phyloP scores from a whole-genome alignment of 441 rosid genomes.

The Eutrema salsugineum region DNA sequence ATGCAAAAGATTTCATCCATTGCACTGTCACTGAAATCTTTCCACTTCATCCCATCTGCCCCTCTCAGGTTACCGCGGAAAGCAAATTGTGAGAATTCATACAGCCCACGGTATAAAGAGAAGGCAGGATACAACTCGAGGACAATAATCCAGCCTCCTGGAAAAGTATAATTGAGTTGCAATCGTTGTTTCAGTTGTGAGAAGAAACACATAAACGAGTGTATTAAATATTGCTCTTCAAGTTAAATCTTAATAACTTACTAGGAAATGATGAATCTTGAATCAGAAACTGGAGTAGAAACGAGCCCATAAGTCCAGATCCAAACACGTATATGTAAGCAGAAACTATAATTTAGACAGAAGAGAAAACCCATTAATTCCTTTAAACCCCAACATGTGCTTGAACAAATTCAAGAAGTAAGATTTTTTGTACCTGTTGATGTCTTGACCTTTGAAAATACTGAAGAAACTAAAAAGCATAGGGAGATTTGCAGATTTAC shows the following conservation, averaged over 20 bases:
- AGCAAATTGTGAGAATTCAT: slow-evolving; percentile 71
- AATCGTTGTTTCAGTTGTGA: neutral
- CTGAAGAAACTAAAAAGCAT: slow-evolving; percentile 70
- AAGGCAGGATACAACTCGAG: slow-evolving; percentile 94
- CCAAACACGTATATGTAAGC: slow-evolving; percentile 75
- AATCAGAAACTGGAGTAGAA: slow-evolving; percentile 66
- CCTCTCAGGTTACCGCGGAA: slow-evolving; percentile 43
- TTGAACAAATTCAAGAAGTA: neutral
- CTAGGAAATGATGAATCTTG: slow-evolving; percentile 78
- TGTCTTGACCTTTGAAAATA: slow-evolving; percentile 75
- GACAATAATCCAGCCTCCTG: slow-evolving; percentile 69
- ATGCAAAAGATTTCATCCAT: slow-evolving; percentile 68
- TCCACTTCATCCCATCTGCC: slow-evolving; percentile 75
- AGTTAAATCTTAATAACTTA: slow-evolving; percentile 37
- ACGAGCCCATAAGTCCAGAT: slow-evolving; percentile 81
- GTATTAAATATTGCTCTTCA: neutral
- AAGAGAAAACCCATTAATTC: neutral
- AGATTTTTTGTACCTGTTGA: slow-evolving; percentile 58
- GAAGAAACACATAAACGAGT: neutral
- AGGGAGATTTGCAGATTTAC: slow-evolving; percentile 84
- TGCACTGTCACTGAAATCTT: slow-evolving; percentile 63
- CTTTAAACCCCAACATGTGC: neutral
- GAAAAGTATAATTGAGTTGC: neutral
- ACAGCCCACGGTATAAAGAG: slow-evolving; percentile 80
- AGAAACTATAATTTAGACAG: slow-evolving; percentile 45